Evolutionary conservation across 2,329 filamentous ascomycete genomes (phyloP).

Genomic region (Cryphonectria naterciae): DNA sequence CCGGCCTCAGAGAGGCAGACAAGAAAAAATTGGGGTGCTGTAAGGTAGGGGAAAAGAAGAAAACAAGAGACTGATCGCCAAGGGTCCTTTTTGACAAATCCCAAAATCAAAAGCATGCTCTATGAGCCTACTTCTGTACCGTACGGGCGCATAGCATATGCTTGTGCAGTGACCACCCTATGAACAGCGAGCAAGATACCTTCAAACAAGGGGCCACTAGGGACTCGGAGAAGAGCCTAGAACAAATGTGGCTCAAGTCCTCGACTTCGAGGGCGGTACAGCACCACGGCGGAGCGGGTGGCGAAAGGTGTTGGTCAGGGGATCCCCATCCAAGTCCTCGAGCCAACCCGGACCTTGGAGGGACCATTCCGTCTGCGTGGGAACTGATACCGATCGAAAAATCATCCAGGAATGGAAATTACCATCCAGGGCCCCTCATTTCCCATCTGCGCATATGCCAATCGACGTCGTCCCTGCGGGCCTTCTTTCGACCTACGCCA

Average conservation of each 20-base stretch:
- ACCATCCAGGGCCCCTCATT: constrained; percentile 25
- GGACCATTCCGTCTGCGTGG: constrained; percentile 15
- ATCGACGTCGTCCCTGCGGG: constrained; percentile 21
- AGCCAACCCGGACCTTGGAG: constrained; percentile 10
- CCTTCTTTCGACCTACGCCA: background rate
- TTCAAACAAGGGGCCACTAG: background rate
- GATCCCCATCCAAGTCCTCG: constrained; percentile 3
- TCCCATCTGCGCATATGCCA: constrained; percentile 19
- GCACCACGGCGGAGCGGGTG: constrained; percentile 13
- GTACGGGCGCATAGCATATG: background rate
- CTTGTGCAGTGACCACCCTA: background rate
- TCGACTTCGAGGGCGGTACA: constrained; percentile 13
- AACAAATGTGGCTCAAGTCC: constrained; percentile 34
- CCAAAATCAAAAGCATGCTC: background rate
- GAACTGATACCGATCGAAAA: constrained; percentile 26
- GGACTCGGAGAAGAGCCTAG: constrained; percentile 27
- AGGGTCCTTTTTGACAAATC: background rate
- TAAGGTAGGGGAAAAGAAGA: background rate
- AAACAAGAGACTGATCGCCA: background rate
- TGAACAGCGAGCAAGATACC: background rate
- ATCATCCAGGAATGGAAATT: constrained; percentile 23
- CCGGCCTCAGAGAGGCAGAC: background rate
- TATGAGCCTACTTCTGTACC: background rate
- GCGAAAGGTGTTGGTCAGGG: constrained; percentile 27
- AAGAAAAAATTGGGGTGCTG: background rate